phyloP scores from a whole-genome alignment of 139 green algal species.

The Chlorella vulgaris region DNA sequence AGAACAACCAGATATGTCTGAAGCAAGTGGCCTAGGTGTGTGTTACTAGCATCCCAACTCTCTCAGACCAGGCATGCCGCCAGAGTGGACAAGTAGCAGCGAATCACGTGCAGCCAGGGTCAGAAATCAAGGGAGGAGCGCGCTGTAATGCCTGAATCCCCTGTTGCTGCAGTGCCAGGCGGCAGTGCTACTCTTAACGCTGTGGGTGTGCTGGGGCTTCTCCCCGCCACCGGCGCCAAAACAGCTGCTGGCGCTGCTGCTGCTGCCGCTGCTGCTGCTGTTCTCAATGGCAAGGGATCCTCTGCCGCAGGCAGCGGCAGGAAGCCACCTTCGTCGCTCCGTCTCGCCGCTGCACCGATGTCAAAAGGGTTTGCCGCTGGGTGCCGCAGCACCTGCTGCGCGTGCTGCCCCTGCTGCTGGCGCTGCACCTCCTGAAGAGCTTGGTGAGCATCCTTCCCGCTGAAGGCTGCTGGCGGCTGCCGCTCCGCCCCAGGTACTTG shows the following conservation, averaged over 20 bases:
- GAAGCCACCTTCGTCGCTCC: neutral
- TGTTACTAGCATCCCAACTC: no score
- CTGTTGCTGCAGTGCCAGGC: neutral
- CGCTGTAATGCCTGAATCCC: neutral
- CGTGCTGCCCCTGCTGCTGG: slow-evolving; percentile 9
- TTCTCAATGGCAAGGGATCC: neutral
- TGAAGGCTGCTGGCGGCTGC: neutral
- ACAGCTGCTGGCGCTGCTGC: neutral
- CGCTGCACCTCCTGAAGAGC: slow-evolving; percentile 4
- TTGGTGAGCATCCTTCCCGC: neutral
- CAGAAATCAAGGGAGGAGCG: no score
- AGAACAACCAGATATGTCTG: no score
- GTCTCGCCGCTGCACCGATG: neutral
- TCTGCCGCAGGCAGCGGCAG: neutral
- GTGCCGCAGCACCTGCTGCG: neutral
- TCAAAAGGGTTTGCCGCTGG: slow-evolving; percentile 4
- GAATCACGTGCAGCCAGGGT: no score
- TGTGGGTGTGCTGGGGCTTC: neutral
- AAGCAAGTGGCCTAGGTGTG: no score
- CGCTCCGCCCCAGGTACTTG: neutral
- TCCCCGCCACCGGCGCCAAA: neutral
- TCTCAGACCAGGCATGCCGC: no score
- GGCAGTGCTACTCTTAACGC: neutral
- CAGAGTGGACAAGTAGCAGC: no score
- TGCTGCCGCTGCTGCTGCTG: neutral